These are phyloP conservation scores for Oropetium thomaeum DNA, from an alignment of 176 grass and related monocot species.

Conservation along the genomic window DNA sequence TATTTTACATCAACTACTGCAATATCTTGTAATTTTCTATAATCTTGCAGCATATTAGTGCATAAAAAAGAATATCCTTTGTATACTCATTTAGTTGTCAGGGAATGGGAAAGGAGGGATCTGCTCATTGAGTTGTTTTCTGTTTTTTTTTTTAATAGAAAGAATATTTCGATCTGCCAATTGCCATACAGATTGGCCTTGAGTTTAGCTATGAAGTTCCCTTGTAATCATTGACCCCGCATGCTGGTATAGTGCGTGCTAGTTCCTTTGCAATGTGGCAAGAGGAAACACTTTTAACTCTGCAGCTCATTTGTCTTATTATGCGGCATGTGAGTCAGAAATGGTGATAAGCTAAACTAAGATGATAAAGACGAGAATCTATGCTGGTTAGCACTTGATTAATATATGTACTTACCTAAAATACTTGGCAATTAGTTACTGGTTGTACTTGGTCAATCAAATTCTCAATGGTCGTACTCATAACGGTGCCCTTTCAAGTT, in stretches of 20 bases:
- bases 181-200: conserved; percentile 28
- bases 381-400: conserved; percentile 46
- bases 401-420: neutral
- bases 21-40: neutral
- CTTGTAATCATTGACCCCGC: neutral
- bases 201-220: conserved; percentile 22
- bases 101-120: conserved; percentile 2
- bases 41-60: neutral
- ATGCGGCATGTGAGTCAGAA: conserved; percentile 20
- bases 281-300: conserved; percentile 30
- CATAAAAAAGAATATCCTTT: conserved; percentile 13
- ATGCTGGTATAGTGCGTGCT: conserved; percentile 20
- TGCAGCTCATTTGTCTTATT: conserved; percentile 3
- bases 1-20: conserved; percentile 8
- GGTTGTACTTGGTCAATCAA: conserved; percentile 23
- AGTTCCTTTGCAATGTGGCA: conserved; percentile 23
- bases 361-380: conserved; percentile 15
- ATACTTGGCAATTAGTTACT: neutral
- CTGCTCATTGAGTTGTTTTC: conserved; percentile 21
- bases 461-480: neutral
- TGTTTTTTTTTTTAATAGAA: neutral
- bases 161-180: conserved; percentile 10
- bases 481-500: neutral
- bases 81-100: conserved; percentile 11
- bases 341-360: conserved; percentile 35